Evolutionary conservation across 257 asterid species (phyloP), one percentile per base, ranked within the genome.

Genomic region (Gardenia jasminoides): DNA sequence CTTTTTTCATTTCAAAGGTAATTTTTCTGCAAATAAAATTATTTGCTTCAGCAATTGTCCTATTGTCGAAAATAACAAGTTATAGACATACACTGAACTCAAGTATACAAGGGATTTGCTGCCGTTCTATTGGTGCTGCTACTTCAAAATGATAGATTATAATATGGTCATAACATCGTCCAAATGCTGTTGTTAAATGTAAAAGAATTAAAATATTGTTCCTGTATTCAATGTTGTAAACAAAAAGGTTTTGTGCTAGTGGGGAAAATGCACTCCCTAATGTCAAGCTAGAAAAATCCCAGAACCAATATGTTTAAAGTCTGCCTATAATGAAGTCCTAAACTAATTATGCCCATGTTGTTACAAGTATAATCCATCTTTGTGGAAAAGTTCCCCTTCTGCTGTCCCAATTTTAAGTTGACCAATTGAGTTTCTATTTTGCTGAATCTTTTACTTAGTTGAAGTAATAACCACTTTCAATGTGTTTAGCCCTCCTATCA

Each of bases 1-100:
- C 26, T 33, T 36, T 33, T 44, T 71, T 72, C 39, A 70, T 83
- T 56, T 15, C 24, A 43, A 62, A 59, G 33, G 62, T 80, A 31
- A 30, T 72, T 58, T 26, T 58, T 58, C 3, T 58, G n/a, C 28
- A 58, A 58, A 52, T 33, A 62, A 59, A 43, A 58, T 24, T 11
- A 20, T 26, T 36, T 11, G 41, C 33, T 16, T 68, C 39, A 31
- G 33, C 9, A 58, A 7, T 4, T 46, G 22, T 31, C 19, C 65
- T 31, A 11, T 50, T 58, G 22, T 70, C 13, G n/a, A 43, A 70
- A 28, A 22, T 43, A 28, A 76, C 52, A 41, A 26, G 36, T 47
- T 28, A 69, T n/a, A 44, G 22, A 58, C 64, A 36, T 28, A 28
- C 41, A 7, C 0, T 31, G 73, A 65, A 22, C 1, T 28, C 3